Evolutionary conservation across 108 stramenopile species (phyloP).

Genomic region (Cyclotella cryptica): DNA sequence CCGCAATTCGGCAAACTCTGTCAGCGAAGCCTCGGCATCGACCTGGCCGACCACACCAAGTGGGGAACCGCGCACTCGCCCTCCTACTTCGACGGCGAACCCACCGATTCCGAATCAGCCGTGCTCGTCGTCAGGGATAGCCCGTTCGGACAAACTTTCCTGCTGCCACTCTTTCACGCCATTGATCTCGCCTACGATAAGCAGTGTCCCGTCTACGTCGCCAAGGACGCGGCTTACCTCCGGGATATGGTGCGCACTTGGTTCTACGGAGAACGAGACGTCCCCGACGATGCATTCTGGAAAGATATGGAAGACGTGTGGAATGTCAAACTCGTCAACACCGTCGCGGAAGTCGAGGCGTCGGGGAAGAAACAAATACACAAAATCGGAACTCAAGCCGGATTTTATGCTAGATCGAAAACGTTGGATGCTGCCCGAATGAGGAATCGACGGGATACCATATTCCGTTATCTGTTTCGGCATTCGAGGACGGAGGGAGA

Average conservation of each 20-base stretch:
- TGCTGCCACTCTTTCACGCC: neutral
- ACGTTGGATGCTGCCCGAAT: neutral
- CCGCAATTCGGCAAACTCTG: no score
- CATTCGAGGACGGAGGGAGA: neutral
- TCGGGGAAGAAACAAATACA: neutral
- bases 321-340: neutral
- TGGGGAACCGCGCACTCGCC: slow-evolving; percentile 2
- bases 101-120: neutral
- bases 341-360: neutral
- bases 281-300: slow-evolving; percentile 2
- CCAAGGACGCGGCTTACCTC: slow-evolving; percentile 2
- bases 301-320: neutral
- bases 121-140: neutral
- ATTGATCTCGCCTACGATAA: slow-evolving; percentile 14
- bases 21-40: neutral
- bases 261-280: neutral
- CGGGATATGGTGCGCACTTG: neutral
- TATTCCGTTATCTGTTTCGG: neutral
- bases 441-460: slow-evolving; percentile 8
- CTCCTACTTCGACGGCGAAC: neutral
- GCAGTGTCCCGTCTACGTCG: neutral
- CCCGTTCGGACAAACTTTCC: neutral
- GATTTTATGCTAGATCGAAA: neutral
- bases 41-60: neutral
- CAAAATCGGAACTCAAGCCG: neutral